Evolutionary conservation across 352 stramenopile species (phyloP), one percentile per base, ranked within the genome.

Genomic region (Pythium scleroteichum): DNA sequence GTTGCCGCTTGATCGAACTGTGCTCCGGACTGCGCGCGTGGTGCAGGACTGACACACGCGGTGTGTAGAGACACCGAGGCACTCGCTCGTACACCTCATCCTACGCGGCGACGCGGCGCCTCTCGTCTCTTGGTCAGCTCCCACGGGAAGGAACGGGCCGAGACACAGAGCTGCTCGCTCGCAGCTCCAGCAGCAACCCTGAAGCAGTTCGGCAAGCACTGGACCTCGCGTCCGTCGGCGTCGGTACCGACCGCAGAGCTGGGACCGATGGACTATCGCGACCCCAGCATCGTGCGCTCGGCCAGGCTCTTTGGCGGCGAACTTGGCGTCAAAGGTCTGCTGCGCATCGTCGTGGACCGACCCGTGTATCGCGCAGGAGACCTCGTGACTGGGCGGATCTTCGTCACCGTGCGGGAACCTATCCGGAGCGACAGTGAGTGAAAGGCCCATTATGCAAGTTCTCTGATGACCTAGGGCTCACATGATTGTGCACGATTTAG

Each of bases 261-360:
- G n/a, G 63, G 56, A 23, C 45, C 56, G 10, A 71, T 71, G 64
- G 64, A 71, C 57, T 71, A 71, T 53, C 57, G 64, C 14, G 58
- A 71, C 41, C 57, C 64, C 23, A 71, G 58, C 42, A 72, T 68
- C 22, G 59, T 68, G 40, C 64, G 64, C 33, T 67, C 53, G 3
- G 50, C 64, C 9, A 53, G 64, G 16, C 64, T 67, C 29, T 87
- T 88, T 51, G 72, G 69, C 23, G 79, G 75, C 39, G 75, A 86
- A 55, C 84, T 89, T 38, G 77, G 77, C 48, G 76, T 89, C 16
- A 85, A 85, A 60, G 79, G 79, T 53, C 71, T 87, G 47, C 65
- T 89, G 40, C 71, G 77, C 67, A 71, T 89, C 47, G 71, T 66
- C 5, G 61, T 87, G n/a, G 79, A 89, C 56, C 79, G 78, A 46